Conservation (phyloP, 1,139 yeast species). For the Torulaspora globosa region DNA sequence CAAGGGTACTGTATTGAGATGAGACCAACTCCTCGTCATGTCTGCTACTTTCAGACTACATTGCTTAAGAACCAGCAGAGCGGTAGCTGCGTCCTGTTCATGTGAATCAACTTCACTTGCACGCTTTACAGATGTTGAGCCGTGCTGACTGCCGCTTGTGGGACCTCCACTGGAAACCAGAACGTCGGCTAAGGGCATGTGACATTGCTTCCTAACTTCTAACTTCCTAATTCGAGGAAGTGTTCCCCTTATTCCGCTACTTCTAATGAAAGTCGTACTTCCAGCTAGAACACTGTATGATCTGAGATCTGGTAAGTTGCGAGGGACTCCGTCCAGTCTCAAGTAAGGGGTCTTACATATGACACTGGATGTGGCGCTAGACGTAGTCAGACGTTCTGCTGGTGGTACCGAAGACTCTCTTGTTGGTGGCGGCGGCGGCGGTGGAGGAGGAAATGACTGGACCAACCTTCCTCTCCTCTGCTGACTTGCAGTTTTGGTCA, state of each 20-base stretch:
- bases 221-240: neutral
- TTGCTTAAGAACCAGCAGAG: constrained; percentile 11
- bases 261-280: constrained; percentile 4
- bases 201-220: neutral
- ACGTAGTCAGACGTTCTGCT: neutral
- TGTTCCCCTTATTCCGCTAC: constrained; percentile 12
- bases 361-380: neutral
- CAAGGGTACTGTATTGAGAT: constrained; percentile 8
- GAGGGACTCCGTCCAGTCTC: constrained; percentile 6
- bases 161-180: neutral
- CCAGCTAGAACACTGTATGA: constrained; percentile 2
- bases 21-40: constrained; percentile 12
- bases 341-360: neutral
- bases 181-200: constrained; percentile 3
- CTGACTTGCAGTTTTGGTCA: neutral
- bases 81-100: constrained; percentile 13
- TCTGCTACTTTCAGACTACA: constrained; percentile 11
- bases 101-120: constrained; percentile 2
- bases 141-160: neutral
- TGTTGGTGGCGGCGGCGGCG: constrained; percentile 11
- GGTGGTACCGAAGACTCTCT: constrained; percentile 7
- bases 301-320: constrained; percentile 11
- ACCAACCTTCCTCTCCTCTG: neutral
- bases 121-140: neutral
- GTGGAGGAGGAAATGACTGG: constrained; percentile 6